Percentiles rank a stretch among this genome's conserved stretches.
Conservation (phyloP, 75 land plant species). For the Pinus taeda region DNA sequence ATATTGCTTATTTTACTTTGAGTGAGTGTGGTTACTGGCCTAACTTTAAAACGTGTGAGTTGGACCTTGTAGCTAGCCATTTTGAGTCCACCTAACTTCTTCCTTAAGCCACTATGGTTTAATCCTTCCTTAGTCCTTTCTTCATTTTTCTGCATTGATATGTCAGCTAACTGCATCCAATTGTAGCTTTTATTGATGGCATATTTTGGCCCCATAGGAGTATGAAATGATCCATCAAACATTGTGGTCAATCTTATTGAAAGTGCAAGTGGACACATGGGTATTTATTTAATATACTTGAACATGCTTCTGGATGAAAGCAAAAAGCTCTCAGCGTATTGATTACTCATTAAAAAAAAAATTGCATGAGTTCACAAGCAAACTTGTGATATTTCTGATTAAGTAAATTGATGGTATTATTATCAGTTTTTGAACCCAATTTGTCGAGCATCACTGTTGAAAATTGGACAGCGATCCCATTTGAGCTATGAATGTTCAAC, state of each 20-base stretch:
- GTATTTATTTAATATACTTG: background rate
- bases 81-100: too few species aligned
- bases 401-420: background rate
- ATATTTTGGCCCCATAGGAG: background rate
- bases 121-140: too few species aligned
- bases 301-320: too few species aligned
- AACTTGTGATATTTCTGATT: too few species aligned
- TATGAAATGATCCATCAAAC: background rate
- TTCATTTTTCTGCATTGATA: background rate
- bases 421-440: background rate
- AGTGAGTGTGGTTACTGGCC: too few species aligned
- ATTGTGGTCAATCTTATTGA: background rate
- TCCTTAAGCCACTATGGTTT: too few species aligned
- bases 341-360: too few species aligned
- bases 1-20: too few species aligned
- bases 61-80: too few species aligned
- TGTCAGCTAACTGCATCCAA: background rate
- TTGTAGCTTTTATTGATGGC: background rate
- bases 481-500: background rate
- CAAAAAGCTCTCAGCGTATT: too few species aligned
- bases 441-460: background rate
- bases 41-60: too few species aligned
- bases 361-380: background rate
- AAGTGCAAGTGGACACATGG: background rate
- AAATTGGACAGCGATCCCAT: background rate